Evolutionary conservation across 352 stramenopile species (phyloP).

Genomic region (Discostella stelligera): DNA sequence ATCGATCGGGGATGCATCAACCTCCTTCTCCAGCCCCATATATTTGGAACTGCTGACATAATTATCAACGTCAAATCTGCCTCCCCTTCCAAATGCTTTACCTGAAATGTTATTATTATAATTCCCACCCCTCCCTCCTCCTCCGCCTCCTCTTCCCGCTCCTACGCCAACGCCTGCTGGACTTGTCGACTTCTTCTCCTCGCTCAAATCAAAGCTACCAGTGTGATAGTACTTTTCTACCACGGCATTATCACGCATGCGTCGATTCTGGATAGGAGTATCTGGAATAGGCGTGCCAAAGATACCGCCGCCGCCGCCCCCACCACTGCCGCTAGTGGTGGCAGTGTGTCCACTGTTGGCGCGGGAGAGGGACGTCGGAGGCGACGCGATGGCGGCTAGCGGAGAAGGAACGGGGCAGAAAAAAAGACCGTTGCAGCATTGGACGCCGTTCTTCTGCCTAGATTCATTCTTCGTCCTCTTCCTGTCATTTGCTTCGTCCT

Average conservation of each 20-base stretch:
- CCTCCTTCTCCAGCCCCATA: constrained; percentile 65
- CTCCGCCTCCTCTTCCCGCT: neutral
- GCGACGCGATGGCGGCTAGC: neutral
- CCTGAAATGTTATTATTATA: neutral
- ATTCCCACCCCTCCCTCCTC: neutral
- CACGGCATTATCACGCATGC: constrained; percentile 10
- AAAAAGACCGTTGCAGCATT: neutral
- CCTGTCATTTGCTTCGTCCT: neutral
- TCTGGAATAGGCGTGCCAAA: constrained; percentile 43
- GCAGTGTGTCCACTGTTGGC: neutral
- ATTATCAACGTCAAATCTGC: constrained; percentile 1
- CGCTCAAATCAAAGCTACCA: constrained; percentile 10
- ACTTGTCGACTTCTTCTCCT: constrained; percentile 27
- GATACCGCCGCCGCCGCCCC: neutral
- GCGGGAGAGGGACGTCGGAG: neutral
- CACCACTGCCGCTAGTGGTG: neutral
- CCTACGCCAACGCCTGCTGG: neutral
- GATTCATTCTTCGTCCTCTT: neutral
- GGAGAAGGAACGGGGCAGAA: neutral
- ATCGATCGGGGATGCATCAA: constrained; percentile 5
- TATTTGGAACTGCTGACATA: constrained; percentile 47
- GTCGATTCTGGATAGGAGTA: constrained; percentile 15
- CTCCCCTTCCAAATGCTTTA: constrained; percentile 10
- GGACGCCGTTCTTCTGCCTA: too few relatives aligned
- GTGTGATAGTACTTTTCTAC: constrained; percentile 16